A percentile compares a stretch with the other conserved stretches of the same genome.
phyloP scores from a whole-genome alignment of 768 basidiomycete species.

The Coprinellus micaceus region DNA sequence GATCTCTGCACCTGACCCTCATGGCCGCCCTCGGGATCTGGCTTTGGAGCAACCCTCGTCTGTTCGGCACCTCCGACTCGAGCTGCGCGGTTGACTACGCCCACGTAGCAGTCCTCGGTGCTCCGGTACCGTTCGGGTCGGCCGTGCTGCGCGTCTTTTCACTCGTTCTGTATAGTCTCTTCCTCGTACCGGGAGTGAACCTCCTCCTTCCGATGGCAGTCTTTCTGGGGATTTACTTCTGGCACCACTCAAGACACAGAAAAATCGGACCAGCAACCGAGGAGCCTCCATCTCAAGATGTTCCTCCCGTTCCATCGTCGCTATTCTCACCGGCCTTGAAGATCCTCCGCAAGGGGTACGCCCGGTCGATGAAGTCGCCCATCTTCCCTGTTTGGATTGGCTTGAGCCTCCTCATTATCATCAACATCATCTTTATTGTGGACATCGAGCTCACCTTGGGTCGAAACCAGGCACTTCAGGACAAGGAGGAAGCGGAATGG shows the following conservation, averaged over 20 bases:
- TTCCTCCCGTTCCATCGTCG: background rate
- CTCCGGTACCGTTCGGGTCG: background rate
- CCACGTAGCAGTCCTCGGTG: background rate
- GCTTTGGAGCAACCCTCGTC: conserved; percentile 11
- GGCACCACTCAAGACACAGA: background rate
- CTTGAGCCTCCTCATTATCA: background rate
- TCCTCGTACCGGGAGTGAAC: conserved; percentile 4
- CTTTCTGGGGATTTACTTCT: background rate
- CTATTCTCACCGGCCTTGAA: too few relatives aligned
- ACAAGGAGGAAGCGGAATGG: conserved; percentile 4
- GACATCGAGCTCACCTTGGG: conserved; percentile 7
- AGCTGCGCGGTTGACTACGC: background rate
- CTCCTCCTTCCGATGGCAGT: background rate
- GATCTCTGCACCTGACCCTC: conserved; percentile 10
- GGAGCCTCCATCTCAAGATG: background rate
- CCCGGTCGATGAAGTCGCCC: background rate
- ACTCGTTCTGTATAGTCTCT: background rate
- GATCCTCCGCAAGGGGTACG: too few relatives aligned
- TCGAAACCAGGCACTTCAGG: background rate
- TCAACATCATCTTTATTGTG: conserved; percentile 6
- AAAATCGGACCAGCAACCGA: too few relatives aligned
- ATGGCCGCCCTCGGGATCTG: conserved; percentile 10
- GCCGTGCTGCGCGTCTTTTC: background rate
- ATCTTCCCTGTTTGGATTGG: background rate
- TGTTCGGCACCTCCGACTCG: background rate